Base-by-base conservation (phyloP, 2,329 filamentous ascomycete genomes). In the Paramyrothecium sp. region DNA sequence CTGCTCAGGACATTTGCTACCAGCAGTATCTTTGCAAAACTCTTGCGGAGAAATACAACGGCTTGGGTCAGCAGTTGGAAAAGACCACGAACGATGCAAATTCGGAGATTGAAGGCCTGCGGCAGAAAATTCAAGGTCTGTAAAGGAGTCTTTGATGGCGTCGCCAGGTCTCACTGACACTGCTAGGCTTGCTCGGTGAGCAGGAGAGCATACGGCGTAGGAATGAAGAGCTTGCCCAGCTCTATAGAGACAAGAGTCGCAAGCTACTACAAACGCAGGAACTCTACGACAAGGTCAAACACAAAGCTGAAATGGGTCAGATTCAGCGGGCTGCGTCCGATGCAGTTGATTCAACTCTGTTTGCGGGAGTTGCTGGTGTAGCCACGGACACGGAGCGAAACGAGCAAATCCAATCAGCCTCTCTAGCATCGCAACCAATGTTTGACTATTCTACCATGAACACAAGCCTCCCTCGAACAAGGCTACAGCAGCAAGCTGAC, bases 1-100 rank as follows among this genome's bases (percentile, higher is more conserved):
- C 88, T 20, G 87, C 87, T 3, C 90, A 95, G 66, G 90, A 97
- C 73, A 89, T 96, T n/a, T 65, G 59, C 59, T 96, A 93, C 66
- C 90, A 96, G 68, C 88, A 92, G 64, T 87, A 89, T 63, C 75
- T 91, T 1, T 86, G 85, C 48, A 92, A 88, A 66, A 87, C 82
- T 11, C 74, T 96, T 60, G 86, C 84, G 0, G 89, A 92, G 12
- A 93, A 90, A 69, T 92, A 90, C 68, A 75, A 80, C 1, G 77
- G 71, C 2, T 74, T 95, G 17, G 89, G 80, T 62, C 74, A 81
- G 13, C 83, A 90, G 48, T 81, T 92, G 68, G 89, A 95, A 64
- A 89, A 89, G 64, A 78, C 90, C 1, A 83, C 92, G 50, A 84
- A 87, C 60, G 88, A 94, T 59, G 90, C 91, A 8, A 92, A 94